Percentiles rank a stretch among this genome's conserved stretches.
phyloP scores from a whole-genome alignment of 441 rosid species.

The Raphanus hybrid region DNA sequence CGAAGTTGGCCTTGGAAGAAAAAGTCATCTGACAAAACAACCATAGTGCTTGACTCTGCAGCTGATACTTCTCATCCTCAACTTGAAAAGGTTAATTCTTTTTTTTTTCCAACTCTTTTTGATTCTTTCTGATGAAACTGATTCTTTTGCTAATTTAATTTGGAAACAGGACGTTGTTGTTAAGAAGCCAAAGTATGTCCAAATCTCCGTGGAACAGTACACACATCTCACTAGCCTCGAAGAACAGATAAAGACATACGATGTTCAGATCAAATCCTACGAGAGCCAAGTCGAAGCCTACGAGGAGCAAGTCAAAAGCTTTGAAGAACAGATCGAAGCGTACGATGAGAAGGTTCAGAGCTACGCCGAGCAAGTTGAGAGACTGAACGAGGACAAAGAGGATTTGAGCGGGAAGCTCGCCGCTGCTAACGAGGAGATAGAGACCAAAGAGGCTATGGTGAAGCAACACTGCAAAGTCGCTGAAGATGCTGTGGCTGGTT shows the following conservation, averaged over 20 bases:
- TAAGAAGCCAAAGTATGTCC: conserved; percentile 82
- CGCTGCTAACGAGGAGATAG: conserved; percentile 63
- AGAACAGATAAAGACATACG: conserved; percentile 59
- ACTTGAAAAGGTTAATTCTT: conserved; percentile 54
- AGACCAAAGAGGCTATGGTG: conserved; percentile 75
- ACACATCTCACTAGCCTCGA: conserved; percentile 72
- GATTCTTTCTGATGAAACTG: neutral
- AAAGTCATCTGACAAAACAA: conserved; percentile 75
- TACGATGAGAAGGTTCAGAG: conserved; percentile 67
- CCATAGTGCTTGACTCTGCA: conserved; percentile 46
- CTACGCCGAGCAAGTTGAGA: conserved; percentile 63
- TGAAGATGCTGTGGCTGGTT: conserved; percentile 97
- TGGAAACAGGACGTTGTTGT: conserved; percentile 57
- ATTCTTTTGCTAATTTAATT: neutral
- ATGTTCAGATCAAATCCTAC: conserved; percentile 36
- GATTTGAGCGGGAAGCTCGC: conserved; percentile 75
- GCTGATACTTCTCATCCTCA: conserved; percentile 50
- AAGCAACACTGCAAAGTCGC: conserved; percentile 96
- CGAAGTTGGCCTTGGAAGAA: conserved; percentile 99
- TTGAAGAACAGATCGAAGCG: conserved; percentile 51
- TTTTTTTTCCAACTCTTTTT: neutral
- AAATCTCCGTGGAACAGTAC: conserved; percentile 87
- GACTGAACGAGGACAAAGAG: conserved; percentile 59
- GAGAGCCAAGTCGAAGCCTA: conserved; percentile 52
- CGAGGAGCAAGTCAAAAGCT: conserved; percentile 32